phyloP scores from a whole-genome alignment of 1,284 basidiomycete species.

The Leccinum colubrinum region DNA sequence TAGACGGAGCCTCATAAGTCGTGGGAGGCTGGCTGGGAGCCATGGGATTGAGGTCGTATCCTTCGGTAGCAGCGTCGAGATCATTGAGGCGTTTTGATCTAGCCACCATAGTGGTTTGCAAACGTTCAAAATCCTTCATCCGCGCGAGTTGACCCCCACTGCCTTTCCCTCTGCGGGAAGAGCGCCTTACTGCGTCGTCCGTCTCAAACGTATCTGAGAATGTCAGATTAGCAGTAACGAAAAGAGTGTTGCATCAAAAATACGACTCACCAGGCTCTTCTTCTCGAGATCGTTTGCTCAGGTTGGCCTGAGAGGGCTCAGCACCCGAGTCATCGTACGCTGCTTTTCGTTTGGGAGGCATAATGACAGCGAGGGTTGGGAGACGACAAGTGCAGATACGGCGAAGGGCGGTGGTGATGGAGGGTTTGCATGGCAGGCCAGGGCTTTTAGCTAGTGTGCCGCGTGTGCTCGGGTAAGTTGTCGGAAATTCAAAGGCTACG shows the following conservation, averaged over 20 bases:
- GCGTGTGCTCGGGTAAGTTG: too few relatives aligned
- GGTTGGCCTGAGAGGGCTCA: not conserved
- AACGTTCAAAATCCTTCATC: not conserved
- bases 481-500: too few relatives aligned
- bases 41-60: not conserved
- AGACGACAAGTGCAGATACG: too few relatives aligned
- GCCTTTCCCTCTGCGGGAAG: not conserved
- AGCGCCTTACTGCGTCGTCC: not conserved
- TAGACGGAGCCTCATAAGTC: not conserved
- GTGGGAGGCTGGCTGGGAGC: not conserved
- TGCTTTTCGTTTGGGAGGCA: too few relatives aligned
- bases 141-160: not conserved
- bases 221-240: not conserved
- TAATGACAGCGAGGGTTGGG: too few relatives aligned
- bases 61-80: not conserved
- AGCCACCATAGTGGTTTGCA: not conserved
- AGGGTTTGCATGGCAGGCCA: too few relatives aligned
- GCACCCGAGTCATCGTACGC: too few relatives aligned
- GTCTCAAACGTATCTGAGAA: not conserved
- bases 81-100: not conserved
- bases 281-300: not conserved
- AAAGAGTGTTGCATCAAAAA: not conserved
- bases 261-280: not conserved
- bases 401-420: too few relatives aligned
- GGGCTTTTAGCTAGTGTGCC: too few relatives aligned